Percentiles rank a stretch among this genome's conserved stretches.
Conservation (phyloP, 345 rosid species). For the Melaleuca quinquenervia region DNA sequence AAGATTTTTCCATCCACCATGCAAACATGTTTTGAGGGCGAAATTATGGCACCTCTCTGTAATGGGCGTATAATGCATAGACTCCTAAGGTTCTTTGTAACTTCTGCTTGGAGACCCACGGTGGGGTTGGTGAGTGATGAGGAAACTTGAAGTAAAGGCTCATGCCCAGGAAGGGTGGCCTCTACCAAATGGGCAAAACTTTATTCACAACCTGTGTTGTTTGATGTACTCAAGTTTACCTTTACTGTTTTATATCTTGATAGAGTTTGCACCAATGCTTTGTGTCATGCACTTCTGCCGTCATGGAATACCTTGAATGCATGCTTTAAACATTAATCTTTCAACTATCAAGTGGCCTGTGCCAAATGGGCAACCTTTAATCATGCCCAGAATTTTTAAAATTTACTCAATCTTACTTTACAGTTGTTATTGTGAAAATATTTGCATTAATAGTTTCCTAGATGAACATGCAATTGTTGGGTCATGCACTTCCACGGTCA, state of each 20-base stretch:
- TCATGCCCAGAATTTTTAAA: not conserved
- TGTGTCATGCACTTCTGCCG: not conserved
- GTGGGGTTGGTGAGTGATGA: not conserved
- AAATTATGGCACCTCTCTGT: not conserved
- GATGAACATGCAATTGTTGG: not conserved
- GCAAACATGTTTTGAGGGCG: not conserved
- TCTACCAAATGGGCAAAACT: not conserved
- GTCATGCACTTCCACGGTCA: not conserved
- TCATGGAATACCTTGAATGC: not conserved
- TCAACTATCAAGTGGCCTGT: not conserved
- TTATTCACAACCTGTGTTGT: not conserved
- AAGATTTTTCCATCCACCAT: not conserved
- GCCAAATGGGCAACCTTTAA: not conserved
- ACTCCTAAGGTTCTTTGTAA: not conserved
- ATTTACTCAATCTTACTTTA: not conserved
- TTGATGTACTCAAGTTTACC: not conserved
- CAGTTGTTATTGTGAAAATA: not conserved
- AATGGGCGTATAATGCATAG: not conserved
- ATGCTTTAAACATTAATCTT: not conserved
- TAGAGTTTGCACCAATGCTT: not conserved
- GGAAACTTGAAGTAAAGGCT: not conserved
- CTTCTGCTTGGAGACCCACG: not conserved
- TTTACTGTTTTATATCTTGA: not conserved
- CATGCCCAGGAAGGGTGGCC: not conserved
- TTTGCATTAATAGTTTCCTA: not conserved